A percentile compares a stretch with the other conserved stretches of the same genome.
Evolutionary conservation across 352 stramenopile genomes (phyloP).

Genomic region (Phytophthora gonapodyides): DNA sequence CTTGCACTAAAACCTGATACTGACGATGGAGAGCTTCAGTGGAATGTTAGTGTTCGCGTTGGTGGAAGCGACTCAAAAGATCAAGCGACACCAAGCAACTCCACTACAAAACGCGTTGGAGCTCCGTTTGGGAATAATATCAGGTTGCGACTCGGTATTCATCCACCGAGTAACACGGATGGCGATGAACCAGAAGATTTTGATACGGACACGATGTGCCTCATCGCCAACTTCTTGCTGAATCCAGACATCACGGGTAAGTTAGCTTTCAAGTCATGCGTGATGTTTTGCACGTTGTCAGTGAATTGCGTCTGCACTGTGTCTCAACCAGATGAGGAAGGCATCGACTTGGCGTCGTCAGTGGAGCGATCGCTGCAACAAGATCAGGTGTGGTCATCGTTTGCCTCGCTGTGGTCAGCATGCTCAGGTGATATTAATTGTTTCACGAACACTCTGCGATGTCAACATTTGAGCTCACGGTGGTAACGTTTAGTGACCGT

Average conservation of each 20-base stretch:
- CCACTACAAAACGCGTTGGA: conserved; percentile 9
- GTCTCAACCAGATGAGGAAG: conserved; percentile 48
- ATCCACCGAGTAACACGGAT: conserved; percentile 26
- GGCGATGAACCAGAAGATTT: conserved; percentile 9
- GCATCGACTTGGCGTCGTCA: conserved; percentile 51
- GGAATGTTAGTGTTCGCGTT: conserved; percentile 36
- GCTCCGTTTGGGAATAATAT: conserved; percentile 23
- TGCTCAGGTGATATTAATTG: conserved; percentile 40
- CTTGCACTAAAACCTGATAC: conserved; percentile 10
- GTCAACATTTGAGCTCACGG: not conserved
- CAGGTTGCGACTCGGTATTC: conserved; percentile 49
- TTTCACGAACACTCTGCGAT: not conserved
- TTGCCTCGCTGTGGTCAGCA: conserved; percentile 40
- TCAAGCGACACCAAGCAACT: not conserved
- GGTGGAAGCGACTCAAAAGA: conserved; percentile 8
- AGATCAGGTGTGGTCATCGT: conserved; percentile 37
- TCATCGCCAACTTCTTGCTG: conserved; percentile 41
- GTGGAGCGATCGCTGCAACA: conserved; percentile 49
- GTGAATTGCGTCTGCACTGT: not conserved
- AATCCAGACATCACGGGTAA: conserved; percentile 41
- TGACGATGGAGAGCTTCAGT: conserved; percentile 48
- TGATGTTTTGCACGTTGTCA: not conserved
- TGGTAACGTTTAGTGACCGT: conserved; percentile 27
- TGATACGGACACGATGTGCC: conserved; percentile 25
- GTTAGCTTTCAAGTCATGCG: not conserved